These are phyloP conservation scores for Carallia pectinifolia DNA, from an alignment of 345 rosid genomes.

Conservation along the genomic window DNA sequence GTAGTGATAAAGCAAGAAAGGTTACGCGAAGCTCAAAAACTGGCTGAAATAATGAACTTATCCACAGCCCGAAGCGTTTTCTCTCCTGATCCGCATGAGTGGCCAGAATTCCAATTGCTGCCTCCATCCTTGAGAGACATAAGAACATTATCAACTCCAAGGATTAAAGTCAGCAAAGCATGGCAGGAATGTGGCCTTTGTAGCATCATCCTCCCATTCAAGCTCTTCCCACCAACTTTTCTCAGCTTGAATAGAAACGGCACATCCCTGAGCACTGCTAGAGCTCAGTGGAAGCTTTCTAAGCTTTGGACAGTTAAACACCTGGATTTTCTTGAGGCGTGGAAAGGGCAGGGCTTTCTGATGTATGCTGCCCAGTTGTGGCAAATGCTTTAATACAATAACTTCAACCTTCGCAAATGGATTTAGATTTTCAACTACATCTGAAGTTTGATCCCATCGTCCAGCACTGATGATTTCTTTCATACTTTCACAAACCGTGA, in stretches of 20 bases:
- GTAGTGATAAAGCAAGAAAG: no score
- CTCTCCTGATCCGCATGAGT: no score
- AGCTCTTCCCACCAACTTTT: background rate
- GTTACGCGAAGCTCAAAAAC: no score
- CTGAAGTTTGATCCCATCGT: background rate
- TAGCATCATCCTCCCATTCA: slow-evolving; percentile 8
- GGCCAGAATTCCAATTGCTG: no score
- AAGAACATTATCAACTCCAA: no score
- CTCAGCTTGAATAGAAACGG: background rate
- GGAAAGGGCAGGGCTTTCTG: background rate
- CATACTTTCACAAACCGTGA: background rate
- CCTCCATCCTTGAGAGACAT: no score
- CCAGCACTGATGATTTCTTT: slow-evolving; percentile 1
- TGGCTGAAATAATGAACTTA: no score
- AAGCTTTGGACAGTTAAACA: slow-evolving; percentile 2
- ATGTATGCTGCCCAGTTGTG: background rate
- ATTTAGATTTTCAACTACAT: background rate
- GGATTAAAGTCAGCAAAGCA: background rate
- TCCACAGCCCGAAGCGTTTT: no score
- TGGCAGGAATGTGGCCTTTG: background rate
- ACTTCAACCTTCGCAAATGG: background rate
- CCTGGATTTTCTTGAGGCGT: background rate
- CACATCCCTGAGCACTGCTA: background rate
- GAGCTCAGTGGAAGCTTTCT: slow-evolving; percentile 12
- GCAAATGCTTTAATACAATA: background rate